Evolutionary conservation across 768 basidiomycete species (phyloP).

Genomic region (Amanita fuliginea): DNA sequence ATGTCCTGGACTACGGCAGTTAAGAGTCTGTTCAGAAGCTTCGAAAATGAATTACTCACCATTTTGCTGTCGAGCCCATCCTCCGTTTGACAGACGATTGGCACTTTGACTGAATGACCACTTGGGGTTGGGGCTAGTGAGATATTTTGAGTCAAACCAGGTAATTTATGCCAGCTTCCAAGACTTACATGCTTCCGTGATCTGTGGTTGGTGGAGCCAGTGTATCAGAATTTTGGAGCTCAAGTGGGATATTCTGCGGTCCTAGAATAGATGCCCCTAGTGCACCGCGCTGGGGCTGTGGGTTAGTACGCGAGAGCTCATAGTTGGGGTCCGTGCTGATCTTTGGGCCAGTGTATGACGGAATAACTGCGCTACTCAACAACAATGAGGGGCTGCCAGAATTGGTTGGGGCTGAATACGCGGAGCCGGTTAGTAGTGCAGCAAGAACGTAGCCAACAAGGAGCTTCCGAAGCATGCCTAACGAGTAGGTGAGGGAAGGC

Average conservation of each 20-base stretch:
- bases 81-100: constrained; percentile 45
- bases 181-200: constrained; percentile 27
- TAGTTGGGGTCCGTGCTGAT: constrained; percentile 32
- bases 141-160: neutral
- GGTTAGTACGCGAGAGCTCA: constrained; percentile 17
- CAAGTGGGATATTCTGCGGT: constrained; percentile 28
- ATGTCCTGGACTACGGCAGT: constrained; percentile 25
- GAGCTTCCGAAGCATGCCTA: neutral
- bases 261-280: constrained; percentile 32
- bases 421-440: neutral
- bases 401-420: neutral
- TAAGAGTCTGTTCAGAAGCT: neutral
- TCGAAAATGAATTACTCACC: constrained; percentile 16
- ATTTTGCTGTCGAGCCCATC: constrained; percentile 51
- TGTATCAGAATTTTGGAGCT: constrained; percentile 31
- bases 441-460: neutral
- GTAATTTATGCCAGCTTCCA: neutral
- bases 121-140: constrained; percentile 33
- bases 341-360: constrained; percentile 15
- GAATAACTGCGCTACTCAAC: neutral
- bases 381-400: neutral
- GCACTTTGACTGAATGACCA: constrained; percentile 48
- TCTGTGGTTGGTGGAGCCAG: constrained; percentile 36
- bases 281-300: constrained; percentile 25
- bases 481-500: neutral